Percentiles rank a stretch among this genome's conserved stretches.
Conservation (phyloP, 2,329 filamentous ascomycete genomes). For the Xylariales sp. region DNA sequence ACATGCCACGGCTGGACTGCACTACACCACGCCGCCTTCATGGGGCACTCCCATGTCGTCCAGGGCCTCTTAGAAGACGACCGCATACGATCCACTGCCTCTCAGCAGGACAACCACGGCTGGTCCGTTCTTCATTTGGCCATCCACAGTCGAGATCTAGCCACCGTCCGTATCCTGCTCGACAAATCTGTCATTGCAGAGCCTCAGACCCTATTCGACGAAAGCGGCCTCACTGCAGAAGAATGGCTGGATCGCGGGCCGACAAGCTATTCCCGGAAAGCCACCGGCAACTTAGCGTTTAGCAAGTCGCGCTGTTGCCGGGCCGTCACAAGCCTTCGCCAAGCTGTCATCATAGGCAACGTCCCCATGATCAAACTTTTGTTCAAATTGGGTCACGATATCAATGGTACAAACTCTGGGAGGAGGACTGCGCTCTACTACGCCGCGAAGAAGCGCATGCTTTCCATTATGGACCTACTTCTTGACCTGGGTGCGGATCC, state of each 20-base stretch:
- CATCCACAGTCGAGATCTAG: constrained; percentile 4
- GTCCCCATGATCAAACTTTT: not conserved
- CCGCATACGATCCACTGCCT: not conserved
- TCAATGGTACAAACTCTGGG: not conserved
- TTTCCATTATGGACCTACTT: constrained; percentile 3
- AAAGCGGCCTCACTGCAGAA: constrained; percentile 9
- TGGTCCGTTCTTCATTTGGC: constrained; percentile 24
- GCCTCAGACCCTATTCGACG: not conserved
- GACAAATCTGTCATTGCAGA: not conserved
- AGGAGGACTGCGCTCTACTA: constrained; percentile 18
- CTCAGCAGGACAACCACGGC: constrained; percentile 15
- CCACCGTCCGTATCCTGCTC: not conserved
- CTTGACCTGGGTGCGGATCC: not conserved
- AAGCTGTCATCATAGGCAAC: constrained; percentile 11
- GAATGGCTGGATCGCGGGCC: constrained; percentile 8
- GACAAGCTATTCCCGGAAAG: not conserved
- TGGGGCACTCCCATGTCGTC: constrained; percentile 17
- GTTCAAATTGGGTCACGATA: not conserved
- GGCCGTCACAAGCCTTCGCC: not conserved
- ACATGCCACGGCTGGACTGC: constrained; percentile 26
- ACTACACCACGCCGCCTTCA: constrained; percentile 21
- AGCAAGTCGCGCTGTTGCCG: constrained; percentile 13
- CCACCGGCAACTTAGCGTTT: constrained; percentile 2
- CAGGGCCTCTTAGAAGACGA: not conserved
- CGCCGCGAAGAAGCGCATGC: constrained; percentile 11